Base-by-base conservation (phyloP, 805 yeast species). In the Aciculoconidium aculeatum region DNA sequence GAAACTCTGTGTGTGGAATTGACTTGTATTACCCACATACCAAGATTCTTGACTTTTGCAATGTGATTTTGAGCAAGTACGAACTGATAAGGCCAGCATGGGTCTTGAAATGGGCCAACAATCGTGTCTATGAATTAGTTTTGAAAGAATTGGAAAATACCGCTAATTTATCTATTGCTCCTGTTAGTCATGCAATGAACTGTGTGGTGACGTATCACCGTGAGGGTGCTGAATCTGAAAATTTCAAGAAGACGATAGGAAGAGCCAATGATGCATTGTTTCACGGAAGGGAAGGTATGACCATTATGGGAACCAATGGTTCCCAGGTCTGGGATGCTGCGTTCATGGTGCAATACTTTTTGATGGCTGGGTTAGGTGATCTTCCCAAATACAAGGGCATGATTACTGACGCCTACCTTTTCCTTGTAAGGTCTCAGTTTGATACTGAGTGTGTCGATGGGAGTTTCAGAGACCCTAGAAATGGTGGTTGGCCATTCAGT, bases 321-420 rank as follows among this genome's bases (percentile, higher is more conserved):
- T 85, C 84, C 0, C 99, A 92, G 57, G 88, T 81, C 1, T 92
- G 99, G 98, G 99, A 92, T 55, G 78, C 80, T 15, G 88, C 96
- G 0, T 90, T 92, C 60, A 81, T 84, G 32, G 65, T 92, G 15
- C 98, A 92, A 50, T 84, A 85, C 46, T 70, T 75, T 38, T 77
- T 85, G 36, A 62, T 72, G 45, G 83, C 95, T 0, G 95, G 95
- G 0, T 55, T 88, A 19, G 88, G 84, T 3, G 80, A 77, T 16
- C 43, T 65, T 18, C 77, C 82, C 1, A 76, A 79, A 50, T 85
- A 73, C 51, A 73, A 72, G 25, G 72, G 73, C 5, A 63, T 75
- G 42, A 72, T 92, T 11, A 65, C 66, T n/a, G 61, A 65, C 7
- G 82, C 85, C 0, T 87, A 75, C 49, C 59, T 69, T 30, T 92